A percentile compares a stretch with the other conserved stretches of the same genome.
Conservation (phyloP, 2,329 filamentous ascomycete species). For the Dothideomycetidae sp. region DNA sequence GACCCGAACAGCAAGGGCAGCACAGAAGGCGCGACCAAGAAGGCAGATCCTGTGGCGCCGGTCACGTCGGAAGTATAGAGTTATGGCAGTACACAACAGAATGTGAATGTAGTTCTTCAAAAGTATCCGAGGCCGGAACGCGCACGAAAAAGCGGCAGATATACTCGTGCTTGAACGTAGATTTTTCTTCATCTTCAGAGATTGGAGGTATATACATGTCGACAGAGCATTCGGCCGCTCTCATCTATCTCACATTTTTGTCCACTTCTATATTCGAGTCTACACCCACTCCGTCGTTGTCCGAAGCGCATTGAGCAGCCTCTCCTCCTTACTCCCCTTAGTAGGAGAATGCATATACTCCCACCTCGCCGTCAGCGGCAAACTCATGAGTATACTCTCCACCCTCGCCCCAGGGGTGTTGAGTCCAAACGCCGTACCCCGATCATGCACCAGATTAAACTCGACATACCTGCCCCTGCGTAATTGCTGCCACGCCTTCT, state of each 20-base stretch:
- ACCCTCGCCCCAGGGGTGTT: slow-evolving; percentile 84
- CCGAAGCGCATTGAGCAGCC: slow-evolving; percentile 58
- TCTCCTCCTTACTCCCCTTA: slow-evolving; percentile 61
- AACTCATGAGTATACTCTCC: slow-evolving; percentile 94
- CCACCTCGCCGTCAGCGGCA: slow-evolving; percentile 87
- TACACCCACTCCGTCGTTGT: slow-evolving; percentile 49
- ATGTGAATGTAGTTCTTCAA: too few relatives aligned
- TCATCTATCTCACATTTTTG: too few relatives aligned
- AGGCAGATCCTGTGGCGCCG: neutral
- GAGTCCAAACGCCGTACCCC: slow-evolving; percentile 84
- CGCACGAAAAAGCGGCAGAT: too few relatives aligned
- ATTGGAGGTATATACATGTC: neutral
- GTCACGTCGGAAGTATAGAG: slow-evolving; percentile 8
- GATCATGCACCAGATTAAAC: slow-evolving; percentile 95
- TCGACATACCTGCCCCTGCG: slow-evolving; percentile 91
- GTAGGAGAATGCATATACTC: slow-evolving; percentile 86
- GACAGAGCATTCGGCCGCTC: too few relatives aligned
- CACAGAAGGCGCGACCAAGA: slow-evolving; percentile 2
- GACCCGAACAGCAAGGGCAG: slow-evolving; percentile 6
- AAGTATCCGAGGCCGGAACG: too few relatives aligned
- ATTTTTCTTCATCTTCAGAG: neutral
- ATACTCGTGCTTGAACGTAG: too few relatives aligned
- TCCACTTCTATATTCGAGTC: too few relatives aligned
- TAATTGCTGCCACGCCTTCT: slow-evolving; percentile 96
- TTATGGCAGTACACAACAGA: too few relatives aligned